phyloP scores from a whole-genome alignment of 208 protist genomes.

The Acanthamoeba castellanii region DNA sequence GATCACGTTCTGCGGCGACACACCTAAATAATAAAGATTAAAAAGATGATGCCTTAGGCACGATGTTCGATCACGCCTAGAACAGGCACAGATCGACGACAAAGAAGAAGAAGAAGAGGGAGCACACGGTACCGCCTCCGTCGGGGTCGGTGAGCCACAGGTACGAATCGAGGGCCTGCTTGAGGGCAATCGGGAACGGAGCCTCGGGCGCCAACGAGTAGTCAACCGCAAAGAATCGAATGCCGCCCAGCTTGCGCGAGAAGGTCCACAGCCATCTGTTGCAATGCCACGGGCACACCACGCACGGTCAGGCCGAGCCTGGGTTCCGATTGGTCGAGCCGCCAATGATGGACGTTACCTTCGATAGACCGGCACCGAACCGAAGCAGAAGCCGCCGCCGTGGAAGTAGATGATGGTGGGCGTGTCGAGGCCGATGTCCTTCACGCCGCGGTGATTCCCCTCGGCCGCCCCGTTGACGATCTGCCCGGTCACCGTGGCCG shows the following conservation, averaged over 20 bases:
- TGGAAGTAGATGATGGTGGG: conserved; percentile 46
- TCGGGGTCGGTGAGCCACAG: conserved; percentile 49
- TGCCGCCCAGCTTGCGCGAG: conserved; percentile 23
- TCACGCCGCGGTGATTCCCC: background rate
- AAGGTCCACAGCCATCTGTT: conserved; percentile 54
- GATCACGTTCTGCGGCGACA: conserved; percentile 14
- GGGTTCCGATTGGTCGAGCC: no score
- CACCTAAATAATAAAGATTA: background rate
- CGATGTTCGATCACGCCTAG: no score
- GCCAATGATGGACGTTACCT: background rate
- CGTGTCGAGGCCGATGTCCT: background rate
- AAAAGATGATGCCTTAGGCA: no score
- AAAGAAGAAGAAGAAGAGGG: no score
- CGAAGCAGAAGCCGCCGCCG: conserved; percentile 59
- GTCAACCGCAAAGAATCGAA: conserved; percentile 49
- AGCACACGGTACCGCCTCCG: background rate
- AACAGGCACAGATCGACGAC: no score
- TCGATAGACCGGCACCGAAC: conserved; percentile 17
- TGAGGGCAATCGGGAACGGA: conserved; percentile 49
- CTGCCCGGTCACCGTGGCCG: background rate
- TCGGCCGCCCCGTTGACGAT: background rate
- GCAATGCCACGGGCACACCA: no score
- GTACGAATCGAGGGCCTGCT: conserved; percentile 24
- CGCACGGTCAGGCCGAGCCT: no score
- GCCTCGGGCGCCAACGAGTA: conserved; percentile 50